phyloP scores from a whole-genome alignment of 2,329 filamentous ascomycete species.

The Plenodomus lindquistii region DNA sequence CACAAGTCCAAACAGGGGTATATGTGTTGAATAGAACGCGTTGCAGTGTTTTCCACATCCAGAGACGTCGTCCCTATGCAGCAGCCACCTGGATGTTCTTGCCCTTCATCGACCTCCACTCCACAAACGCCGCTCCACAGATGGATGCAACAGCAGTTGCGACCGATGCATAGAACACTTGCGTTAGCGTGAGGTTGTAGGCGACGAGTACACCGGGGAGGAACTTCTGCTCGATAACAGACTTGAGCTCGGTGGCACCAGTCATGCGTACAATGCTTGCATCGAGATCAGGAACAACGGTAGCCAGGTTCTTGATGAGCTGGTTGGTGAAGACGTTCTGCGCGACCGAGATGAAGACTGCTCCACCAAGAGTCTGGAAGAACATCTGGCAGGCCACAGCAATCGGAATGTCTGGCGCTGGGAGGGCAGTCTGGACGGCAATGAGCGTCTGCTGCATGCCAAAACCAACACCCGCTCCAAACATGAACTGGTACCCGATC shows the following conservation, averaged over 20 bases:
- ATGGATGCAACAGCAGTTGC: slow-evolving; percentile 59
- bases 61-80: slow-evolving; percentile 20
- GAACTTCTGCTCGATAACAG: slow-evolving; percentile 55
- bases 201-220: slow-evolving; percentile 60
- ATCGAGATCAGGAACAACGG: slow-evolving; percentile 47
- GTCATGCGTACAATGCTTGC: slow-evolving; percentile 49
- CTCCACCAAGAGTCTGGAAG: slow-evolving; percentile 52
- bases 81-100: slow-evolving; percentile 48
- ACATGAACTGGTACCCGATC: slow-evolving; percentile 48
- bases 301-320: slow-evolving; percentile 48
- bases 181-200: slow-evolving; percentile 65
- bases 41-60: neutral
- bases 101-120: slow-evolving; percentile 71
- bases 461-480: slow-evolving; percentile 50
- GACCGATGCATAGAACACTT: slow-evolving; percentile 64
- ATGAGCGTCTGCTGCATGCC: slow-evolving; percentile 55
- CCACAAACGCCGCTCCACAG: slow-evolving; percentile 59
- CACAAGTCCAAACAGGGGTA: slow-evolving; percentile 1
- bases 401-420: slow-evolving; percentile 50
- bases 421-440: slow-evolving; percentile 51
- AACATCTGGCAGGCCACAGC: slow-evolving; percentile 56
- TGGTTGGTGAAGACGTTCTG: slow-evolving; percentile 57
- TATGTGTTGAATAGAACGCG: neutral
- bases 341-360: slow-evolving; percentile 54
- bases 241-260: slow-evolving; percentile 64